These are phyloP conservation scores for Corylus americana DNA, from an alignment of 306 rosid species.

Conservation along the genomic window DNA sequence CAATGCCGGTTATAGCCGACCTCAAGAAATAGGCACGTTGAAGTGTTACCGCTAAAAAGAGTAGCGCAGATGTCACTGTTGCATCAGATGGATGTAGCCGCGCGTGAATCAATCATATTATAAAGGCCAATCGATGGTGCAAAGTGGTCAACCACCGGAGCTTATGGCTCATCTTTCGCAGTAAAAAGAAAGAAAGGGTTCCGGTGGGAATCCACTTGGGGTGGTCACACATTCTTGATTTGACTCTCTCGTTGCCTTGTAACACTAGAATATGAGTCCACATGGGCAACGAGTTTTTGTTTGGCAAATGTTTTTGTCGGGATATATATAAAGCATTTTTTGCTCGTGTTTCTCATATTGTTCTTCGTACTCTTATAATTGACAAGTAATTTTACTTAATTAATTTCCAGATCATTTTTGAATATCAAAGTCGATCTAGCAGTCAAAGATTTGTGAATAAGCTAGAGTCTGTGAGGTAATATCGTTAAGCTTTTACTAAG, in stretches of 20 bases:
- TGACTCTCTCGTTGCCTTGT: conserved; percentile 8
- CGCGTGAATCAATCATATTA: conserved; percentile 22
- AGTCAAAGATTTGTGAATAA: no score
- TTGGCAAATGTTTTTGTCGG: neutral
- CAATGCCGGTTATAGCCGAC: conserved; percentile 26
- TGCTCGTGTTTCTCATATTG: no score
- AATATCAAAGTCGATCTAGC: no score
- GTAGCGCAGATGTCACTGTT: conserved; percentile 33
- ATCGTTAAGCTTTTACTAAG: no score
- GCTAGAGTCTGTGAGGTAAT: no score
- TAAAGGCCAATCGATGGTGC: conserved; percentile 25
- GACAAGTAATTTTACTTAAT: no score
- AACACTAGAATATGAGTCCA: conserved; percentile 5
- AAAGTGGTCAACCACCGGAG: conserved; percentile 41
- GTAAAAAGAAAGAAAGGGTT: neutral
- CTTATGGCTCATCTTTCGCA: neutral
- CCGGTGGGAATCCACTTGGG: conserved; percentile 45
- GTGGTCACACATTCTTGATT: conserved; percentile 1
- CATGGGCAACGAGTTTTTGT: neutral
- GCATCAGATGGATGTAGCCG: conserved; percentile 2
- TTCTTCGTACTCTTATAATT: no score
- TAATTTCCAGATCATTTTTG: no score
- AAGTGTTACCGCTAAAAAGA: conserved; percentile 31
- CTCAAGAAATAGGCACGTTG: conserved; percentile 15
- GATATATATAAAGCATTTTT: neutral